A percentile compares a stretch with the other conserved stretches of the same genome.
Evolutionary conservation across 2,329 filamentous ascomycete genomes (phyloP).

Genomic region (Sarocladium strictum): DNA sequence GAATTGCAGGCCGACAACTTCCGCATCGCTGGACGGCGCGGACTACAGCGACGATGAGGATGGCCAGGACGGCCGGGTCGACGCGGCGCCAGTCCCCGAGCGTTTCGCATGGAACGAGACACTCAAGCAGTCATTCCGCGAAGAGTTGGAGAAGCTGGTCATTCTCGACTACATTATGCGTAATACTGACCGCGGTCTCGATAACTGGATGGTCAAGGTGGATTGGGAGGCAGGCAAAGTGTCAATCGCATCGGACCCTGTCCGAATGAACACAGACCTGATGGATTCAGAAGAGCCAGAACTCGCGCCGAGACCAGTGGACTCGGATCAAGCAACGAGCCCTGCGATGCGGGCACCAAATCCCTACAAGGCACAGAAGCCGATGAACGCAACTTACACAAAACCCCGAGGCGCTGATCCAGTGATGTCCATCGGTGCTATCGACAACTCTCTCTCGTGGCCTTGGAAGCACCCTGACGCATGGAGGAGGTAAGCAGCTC

Average conservation of each 20-base stretch:
- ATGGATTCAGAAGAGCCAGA: slow-evolving; percentile 28
- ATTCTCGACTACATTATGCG: slow-evolving; percentile 99
- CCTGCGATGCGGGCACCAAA: slow-evolving; percentile 41
- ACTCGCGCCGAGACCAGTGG: slow-evolving; percentile 24
- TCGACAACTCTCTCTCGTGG: slow-evolving; percentile 97
- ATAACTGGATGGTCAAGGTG: slow-evolving; percentile 99
- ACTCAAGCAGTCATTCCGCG: slow-evolving; percentile 85
- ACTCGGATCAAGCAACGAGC: slow-evolving; percentile 15
- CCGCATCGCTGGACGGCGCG: slow-evolving; percentile 48
- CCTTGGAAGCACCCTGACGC: slow-evolving; percentile 99
- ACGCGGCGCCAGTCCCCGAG: slow-evolving; percentile 43
- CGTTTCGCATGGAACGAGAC: slow-evolving; percentile 81
- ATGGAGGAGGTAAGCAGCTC: slow-evolving; percentile 47
- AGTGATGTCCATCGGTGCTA: slow-evolving; percentile 76
- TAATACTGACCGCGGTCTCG: slow-evolving; percentile 91
- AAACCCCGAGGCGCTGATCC: slow-evolving; percentile 42
- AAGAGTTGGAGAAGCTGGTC: slow-evolving; percentile 93
- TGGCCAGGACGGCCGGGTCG: slow-evolving; percentile 18
- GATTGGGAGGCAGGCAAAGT: slow-evolving; percentile 79
- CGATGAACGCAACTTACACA: slow-evolving; percentile 69
- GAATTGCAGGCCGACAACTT: slow-evolving; percentile 62
- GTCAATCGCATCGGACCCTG: slow-evolving; percentile 77
- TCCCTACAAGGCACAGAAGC: slow-evolving; percentile 73
- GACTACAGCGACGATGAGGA: slow-evolving; percentile 59
- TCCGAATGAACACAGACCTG: slow-evolving; percentile 57